A percentile compares a stretch with the other conserved stretches of the same genome.
These are phyloP conservation scores for Solanum sejunctum DNA, from an alignment of 257 asterid genomes.

Conservation along the genomic window DNA sequence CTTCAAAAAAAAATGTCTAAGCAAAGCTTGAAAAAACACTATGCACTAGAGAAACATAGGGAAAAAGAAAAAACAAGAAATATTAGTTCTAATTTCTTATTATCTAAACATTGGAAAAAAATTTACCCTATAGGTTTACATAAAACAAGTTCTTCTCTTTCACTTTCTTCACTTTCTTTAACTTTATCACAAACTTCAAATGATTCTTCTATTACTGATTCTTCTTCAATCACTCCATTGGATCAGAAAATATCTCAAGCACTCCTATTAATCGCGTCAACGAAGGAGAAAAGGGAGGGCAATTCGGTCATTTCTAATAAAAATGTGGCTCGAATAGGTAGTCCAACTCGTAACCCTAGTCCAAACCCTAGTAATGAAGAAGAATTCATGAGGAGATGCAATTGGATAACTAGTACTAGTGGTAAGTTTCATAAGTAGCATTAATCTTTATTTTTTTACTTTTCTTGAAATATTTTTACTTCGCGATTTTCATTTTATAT, in stretches of 20 bases:
- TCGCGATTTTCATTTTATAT: background rate
- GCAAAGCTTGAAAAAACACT: conserved; percentile 20
- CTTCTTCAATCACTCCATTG: conserved; percentile 22
- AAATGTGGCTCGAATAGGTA: conserved; percentile 13
- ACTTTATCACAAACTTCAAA: conserved; percentile 63
- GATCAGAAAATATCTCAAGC: conserved; percentile 53
- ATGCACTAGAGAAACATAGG: conserved; percentile 23
- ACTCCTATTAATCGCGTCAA: conserved; percentile 30
- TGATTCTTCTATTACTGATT: conserved; percentile 54
- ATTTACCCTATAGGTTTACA: conserved; percentile 60
- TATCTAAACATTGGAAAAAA: conserved; percentile 50
- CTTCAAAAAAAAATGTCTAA: conserved; percentile 30
- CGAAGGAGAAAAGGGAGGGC: conserved; percentile 14
- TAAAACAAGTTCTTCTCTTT: conserved; percentile 48
- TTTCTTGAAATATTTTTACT: background rate
- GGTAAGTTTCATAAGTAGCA: conserved; percentile 25
- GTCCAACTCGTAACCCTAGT: background rate
- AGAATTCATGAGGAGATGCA: conserved; percentile 55
- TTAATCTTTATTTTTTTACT: background rate
- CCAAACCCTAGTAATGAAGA: conserved; percentile 24
- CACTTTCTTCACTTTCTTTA: conserved; percentile 60
- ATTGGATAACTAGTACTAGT: conserved; percentile 73
- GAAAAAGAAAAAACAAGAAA: conserved; percentile 39
- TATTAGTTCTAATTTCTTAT: conserved; percentile 1
- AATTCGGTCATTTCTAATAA: background rate